phyloP scores from a whole-genome alignment of 495 filamentous ascomycete species.

The Schizothecium vesticola region DNA sequence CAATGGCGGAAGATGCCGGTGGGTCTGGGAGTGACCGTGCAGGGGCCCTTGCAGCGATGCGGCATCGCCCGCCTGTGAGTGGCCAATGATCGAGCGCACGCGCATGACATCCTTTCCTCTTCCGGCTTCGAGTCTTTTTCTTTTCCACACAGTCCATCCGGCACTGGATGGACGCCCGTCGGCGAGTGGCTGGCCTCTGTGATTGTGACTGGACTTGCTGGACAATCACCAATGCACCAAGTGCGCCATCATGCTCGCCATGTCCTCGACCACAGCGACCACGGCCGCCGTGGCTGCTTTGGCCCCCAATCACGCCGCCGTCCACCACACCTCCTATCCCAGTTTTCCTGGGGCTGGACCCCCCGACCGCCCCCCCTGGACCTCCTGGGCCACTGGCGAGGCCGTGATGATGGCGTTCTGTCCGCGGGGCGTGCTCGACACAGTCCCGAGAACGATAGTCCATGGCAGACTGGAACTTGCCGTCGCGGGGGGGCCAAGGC shows the following conservation, averaged over 20 bases:
- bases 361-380: neutral
- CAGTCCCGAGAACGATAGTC: too few relatives aligned
- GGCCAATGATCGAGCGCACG: slow-evolving; percentile 6
- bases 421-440: too few relatives aligned
- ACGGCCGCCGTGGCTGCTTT: neutral
- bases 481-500: neutral
- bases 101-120: neutral
- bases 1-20: neutral
- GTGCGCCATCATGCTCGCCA: neutral
- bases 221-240: neutral
- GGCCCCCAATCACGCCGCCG: slow-evolving; percentile 5
- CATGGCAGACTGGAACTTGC: neutral
- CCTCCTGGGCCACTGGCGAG: neutral
- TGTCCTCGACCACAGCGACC: neutral
- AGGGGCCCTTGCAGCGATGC: slow-evolving; percentile 6
- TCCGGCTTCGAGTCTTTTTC: neutral
- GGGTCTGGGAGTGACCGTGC: neutral
- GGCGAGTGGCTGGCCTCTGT: neutral
- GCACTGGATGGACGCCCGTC: slow-evolving; percentile 1
- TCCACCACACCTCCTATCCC: neutral
- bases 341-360: neutral
- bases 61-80: neutral
- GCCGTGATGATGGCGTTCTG: neutral
- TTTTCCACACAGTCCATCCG: neutral
- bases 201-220: neutral